A percentile compares a stretch with the other conserved stretches of the same genome.
These are phyloP conservation scores for Aspergillus tamarii DNA, from an alignment of 2,329 filamentous ascomycete species.

Conservation along the genomic window DNA sequence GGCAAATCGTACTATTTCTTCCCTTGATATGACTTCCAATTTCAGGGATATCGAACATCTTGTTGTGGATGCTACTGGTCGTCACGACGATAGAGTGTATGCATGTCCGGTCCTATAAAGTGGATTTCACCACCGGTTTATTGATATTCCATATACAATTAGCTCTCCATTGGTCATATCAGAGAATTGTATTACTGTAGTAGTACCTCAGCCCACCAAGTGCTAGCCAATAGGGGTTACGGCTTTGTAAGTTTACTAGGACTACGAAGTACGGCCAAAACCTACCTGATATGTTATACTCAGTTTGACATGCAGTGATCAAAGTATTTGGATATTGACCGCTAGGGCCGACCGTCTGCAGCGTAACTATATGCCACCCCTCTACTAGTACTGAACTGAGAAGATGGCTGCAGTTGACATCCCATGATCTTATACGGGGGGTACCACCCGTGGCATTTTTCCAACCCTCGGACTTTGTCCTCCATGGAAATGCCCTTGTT, in stretches of 20 bases:
- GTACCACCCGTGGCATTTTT: neutral
- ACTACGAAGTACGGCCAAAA: neutral
- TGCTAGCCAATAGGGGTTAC: neutral
- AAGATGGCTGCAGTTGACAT: neutral
- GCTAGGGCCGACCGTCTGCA: neutral
- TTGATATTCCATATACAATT: neutral
- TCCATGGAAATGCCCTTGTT: too few species aligned
- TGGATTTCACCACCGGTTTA: neutral
- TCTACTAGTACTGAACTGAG: neutral
- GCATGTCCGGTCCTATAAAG: neutral
- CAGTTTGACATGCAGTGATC: neutral
- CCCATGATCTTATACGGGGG: neutral
- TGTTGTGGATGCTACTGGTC: neutral
- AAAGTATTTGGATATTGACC: neutral
- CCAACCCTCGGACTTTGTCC: too few species aligned
- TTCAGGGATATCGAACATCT: neutral
- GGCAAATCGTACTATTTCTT: neutral
- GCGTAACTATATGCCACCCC: neutral
- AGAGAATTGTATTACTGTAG: neutral
- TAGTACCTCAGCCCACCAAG: neutral
- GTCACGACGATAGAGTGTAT: neutral
- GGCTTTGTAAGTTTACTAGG: neutral
- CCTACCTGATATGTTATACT: neutral
- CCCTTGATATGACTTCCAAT: neutral
- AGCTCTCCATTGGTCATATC: neutral